These are phyloP conservation scores for Elsinoe necatrix DNA, from an alignment of 2,329 filamentous ascomycete genomes.

Conservation along the genomic window DNA sequence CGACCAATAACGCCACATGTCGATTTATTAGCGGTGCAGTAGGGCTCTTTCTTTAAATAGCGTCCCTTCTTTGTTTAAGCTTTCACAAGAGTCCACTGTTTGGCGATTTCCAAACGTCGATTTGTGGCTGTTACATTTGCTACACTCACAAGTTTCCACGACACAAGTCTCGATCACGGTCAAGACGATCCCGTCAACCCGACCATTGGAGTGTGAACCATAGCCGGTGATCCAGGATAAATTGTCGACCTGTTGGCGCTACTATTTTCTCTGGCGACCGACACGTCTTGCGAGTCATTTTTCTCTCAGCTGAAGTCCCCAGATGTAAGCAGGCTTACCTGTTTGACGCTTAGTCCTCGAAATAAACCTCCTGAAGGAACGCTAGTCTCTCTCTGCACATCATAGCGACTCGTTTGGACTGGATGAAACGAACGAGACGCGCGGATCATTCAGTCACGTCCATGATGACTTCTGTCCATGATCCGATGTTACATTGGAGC, in stretches of 20 bases:
- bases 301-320: slow-evolving; percentile 2
- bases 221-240: slow-evolving; percentile 4
- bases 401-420: not conserved
- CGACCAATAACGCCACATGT: slow-evolving; percentile 10
- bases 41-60: slow-evolving; percentile 12
- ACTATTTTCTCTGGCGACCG: slow-evolving; percentile 1
- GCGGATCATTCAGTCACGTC: slow-evolving; percentile 1
- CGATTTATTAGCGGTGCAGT: slow-evolving; percentile 1
- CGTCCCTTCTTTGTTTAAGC: not conserved
- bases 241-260: slow-evolving; percentile 7
- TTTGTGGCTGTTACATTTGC: slow-evolving; percentile 11
- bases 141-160: not conserved
- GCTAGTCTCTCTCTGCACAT: slow-evolving; percentile 4
- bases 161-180: not conserved
- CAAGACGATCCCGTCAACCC: too few species aligned
- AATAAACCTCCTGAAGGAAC: slow-evolving; percentile 11
- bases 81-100: not conserved
- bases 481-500: slow-evolving; percentile 11
- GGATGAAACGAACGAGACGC: not conserved
- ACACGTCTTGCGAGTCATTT: slow-evolving; percentile 8
- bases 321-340: slow-evolving; percentile 8
- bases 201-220: not conserved
- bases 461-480: not conserved
- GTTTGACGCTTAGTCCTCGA: not conserved
- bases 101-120: not conserved